Conservation (phyloP, 2,329 filamentous ascomycete species). For the Ascochyta fabae region DNA sequence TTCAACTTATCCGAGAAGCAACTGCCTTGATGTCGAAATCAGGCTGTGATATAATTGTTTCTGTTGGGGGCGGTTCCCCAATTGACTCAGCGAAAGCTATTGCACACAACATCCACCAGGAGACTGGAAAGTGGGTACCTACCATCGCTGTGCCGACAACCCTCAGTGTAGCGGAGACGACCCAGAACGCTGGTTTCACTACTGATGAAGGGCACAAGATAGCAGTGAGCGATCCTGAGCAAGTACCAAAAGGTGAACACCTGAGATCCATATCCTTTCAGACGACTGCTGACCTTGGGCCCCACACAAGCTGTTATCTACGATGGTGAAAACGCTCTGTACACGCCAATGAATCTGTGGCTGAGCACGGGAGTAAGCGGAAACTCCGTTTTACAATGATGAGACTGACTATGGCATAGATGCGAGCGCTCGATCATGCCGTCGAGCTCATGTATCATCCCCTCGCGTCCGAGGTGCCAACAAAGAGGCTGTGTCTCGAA, state of each 20-base stretch:
- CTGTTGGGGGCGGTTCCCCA: constrained; percentile 57
- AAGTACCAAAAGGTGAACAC: constrained; percentile 48
- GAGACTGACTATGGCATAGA: constrained; percentile 26
- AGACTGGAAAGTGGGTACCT: constrained; percentile 48
- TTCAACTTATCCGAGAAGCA: constrained; percentile 45
- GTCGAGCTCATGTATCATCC: constrained; percentile 63
- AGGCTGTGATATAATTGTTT: constrained; percentile 44
- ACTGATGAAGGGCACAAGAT: constrained; percentile 59
- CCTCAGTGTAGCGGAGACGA: constrained; percentile 61
- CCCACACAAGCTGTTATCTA: constrained; percentile 56
- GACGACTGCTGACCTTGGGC: background rate
- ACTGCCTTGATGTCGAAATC: constrained; percentile 45
- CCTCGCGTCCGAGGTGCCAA: constrained; percentile 57
- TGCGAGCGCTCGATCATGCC: constrained; percentile 63
- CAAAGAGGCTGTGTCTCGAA: constrained; percentile 54
- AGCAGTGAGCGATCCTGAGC: constrained; percentile 54
- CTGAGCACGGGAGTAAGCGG: constrained; percentile 55
- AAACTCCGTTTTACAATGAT: background rate
- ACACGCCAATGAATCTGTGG: constrained; percentile 60
- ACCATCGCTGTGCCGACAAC: constrained; percentile 50
- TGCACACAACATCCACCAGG: constrained; percentile 47
- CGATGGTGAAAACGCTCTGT: constrained; percentile 57
- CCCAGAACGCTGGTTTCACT: constrained; percentile 60
- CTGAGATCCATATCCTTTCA: background rate
- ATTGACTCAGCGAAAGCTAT: constrained; percentile 57